Conservation (phyloP, 2,329 filamentous ascomycete species). For the Neofusicoccum sp. region DNA sequence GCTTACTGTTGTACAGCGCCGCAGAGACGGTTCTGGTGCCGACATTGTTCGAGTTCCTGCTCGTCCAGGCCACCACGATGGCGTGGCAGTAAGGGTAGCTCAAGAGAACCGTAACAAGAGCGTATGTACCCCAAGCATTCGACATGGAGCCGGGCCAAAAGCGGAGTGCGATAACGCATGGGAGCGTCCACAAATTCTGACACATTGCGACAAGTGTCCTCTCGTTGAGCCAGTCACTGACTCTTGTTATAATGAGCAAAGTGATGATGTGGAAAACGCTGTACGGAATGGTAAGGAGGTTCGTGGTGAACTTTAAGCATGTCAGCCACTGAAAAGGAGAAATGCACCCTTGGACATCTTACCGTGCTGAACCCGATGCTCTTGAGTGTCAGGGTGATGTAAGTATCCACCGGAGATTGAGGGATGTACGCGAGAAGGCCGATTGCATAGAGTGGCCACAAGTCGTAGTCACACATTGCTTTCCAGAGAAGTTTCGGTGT, state of each 20-base stretch:
- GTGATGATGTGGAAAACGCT: constrained; percentile 40
- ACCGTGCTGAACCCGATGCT: constrained; percentile 56
- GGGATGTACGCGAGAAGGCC: constrained; percentile 49
- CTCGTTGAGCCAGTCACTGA: constrained; percentile 48
- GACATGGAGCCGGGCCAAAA: constrained; percentile 44
- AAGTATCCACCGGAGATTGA: constrained; percentile 48
- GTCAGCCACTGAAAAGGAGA: not conserved
- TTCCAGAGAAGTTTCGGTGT: constrained; percentile 25
- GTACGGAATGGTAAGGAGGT: constrained; percentile 59
- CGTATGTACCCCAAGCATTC: constrained; percentile 53
- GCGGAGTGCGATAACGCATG: constrained; percentile 55
- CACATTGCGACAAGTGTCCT: constrained; percentile 48
- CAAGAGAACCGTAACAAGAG: constrained; percentile 49
- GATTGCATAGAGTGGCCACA: constrained; percentile 35
- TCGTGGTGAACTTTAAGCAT: constrained; percentile 52
- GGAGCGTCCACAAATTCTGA: constrained; percentile 60
- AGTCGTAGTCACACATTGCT: constrained; percentile 30
- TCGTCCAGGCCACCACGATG: constrained; percentile 41
- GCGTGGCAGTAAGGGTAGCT: constrained; percentile 55
- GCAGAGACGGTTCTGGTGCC: constrained; percentile 41
- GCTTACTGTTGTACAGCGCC: constrained; percentile 37
- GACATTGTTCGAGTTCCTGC: constrained; percentile 40
- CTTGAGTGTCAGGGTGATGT: constrained; percentile 55
- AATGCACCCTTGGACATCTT: not conserved
- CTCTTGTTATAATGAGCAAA: constrained; percentile 44